Evolutionary conservation across 1,284 basidiomycete genomes (phyloP).

Genomic region (Pterulicium gracile): DNA sequence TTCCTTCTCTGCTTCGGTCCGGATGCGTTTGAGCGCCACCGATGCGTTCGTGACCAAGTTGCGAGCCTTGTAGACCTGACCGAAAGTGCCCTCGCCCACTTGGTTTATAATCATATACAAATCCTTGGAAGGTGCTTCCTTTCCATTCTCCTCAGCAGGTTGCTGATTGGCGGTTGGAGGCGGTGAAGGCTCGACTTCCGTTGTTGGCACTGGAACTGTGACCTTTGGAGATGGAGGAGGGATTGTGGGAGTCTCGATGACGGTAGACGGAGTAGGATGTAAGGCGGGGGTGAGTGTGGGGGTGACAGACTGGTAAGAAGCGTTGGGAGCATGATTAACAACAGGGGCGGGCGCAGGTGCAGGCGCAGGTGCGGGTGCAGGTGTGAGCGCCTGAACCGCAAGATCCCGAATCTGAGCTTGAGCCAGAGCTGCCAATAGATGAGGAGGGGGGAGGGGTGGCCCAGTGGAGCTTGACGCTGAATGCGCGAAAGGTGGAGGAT

Average conservation of each 20-base stretch:
- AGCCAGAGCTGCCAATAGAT: slow-evolving; percentile 17
- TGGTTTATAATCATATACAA: slow-evolving; percentile 86
- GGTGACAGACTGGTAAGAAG: slow-evolving; percentile 1
- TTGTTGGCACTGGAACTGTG: neutral
- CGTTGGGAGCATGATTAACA: slow-evolving; percentile 10
- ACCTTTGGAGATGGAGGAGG: neutral
- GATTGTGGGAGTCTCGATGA: neutral
- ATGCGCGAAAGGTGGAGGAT: no score
- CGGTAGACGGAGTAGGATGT: neutral
- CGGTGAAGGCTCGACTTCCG: slow-evolving; percentile 1
- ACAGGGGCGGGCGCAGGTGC: slow-evolving; percentile 8
- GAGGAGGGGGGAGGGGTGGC: slow-evolving; percentile 15
- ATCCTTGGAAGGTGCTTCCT: slow-evolving; percentile 29
- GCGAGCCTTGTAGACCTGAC: slow-evolving; percentile 97
- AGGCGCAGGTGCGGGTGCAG: slow-evolving; percentile 8
- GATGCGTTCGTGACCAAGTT: slow-evolving; percentile 66
- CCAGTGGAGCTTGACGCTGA: no score
- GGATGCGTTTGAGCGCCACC: slow-evolving; percentile 93
- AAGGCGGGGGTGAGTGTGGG: neutral
- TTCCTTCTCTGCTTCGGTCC: slow-evolving; percentile 96
- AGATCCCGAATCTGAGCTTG: slow-evolving; percentile 15
- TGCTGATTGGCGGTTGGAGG: neutral
- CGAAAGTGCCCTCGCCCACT: slow-evolving; percentile 98
- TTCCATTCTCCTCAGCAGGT: slow-evolving; percentile 13
- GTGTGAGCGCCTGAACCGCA: slow-evolving; percentile 6